Evolutionary conservation across 208 protist species (phyloP), one percentile per base, ranked within the genome.

Genomic region (Leishmania gerbilli): DNA sequence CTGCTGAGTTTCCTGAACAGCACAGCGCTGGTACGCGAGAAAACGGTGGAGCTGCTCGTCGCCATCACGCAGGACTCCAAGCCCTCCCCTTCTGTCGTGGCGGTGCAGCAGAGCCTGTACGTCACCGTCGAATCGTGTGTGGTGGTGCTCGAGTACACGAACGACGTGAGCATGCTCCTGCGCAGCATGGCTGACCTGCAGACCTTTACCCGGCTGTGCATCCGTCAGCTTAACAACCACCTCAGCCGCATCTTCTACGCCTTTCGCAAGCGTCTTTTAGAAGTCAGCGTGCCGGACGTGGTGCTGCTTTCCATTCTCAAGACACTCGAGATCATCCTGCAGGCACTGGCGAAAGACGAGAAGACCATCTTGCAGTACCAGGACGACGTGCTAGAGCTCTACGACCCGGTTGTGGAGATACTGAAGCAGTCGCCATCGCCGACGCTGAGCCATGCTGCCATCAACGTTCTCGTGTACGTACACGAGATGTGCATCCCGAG

Each of bases 211-310:
- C 87, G 87, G 9, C 91, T 96, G 77, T 90, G 91, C 74, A 89
- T 96, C 27, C 85, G 87, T 53, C 92, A 90, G 17, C 86, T 98
- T 34, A 93, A 79, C 75, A 87, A 72, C 71, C 91, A 95, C 84
- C 90, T 98, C 62, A 76, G 88, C 56, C 93, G 95, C 76, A 95
- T 95, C 81, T 95, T 98, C 81, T 93, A 91, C 76, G 95, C 95
- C 15, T 94, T 96, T 71, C 88, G 86, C 34, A 93, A 91, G 77
- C 84, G 88, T 51, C 69, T 97, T 42, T 68, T 88, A 51, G 91
- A 95, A 42, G 91, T 92, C 34, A 88, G 71, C 49, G 74, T 92
- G 47, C 78, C 84, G 1, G 95, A 98, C 60, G 87, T 93, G 47
- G 90, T 98, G 78, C 75, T 88, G 3, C 86, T 98, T 15, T 93